Evolutionary conservation across 306 rosid genomes (phyloP).

Genomic region (Quercus alba): DNA sequence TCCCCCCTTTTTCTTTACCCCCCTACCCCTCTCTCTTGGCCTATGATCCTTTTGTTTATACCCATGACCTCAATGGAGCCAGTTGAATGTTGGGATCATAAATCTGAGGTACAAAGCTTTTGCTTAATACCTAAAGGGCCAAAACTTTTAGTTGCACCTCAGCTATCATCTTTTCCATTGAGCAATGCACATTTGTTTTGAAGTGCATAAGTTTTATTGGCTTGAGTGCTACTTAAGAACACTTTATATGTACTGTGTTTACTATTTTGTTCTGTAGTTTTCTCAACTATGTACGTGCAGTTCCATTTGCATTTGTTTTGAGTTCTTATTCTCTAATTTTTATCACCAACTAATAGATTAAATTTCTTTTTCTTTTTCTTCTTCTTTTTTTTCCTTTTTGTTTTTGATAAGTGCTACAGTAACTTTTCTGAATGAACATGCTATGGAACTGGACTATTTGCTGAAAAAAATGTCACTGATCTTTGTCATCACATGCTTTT

Average conservation of each 20-base stretch:
- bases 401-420: too few species aligned
- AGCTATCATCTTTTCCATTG: neutral
- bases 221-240: neutral
- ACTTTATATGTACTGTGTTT: neutral
- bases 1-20: neutral
- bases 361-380: too few species aligned
- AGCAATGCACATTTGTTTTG: neutral
- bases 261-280: neutral
- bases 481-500: neutral
- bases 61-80: neutral
- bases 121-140: neutral
- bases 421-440: neutral
- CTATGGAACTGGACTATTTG: neutral
- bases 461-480: neutral
- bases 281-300: neutral
- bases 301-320: neutral
- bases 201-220: neutral
- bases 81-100: neutral
- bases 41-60: neutral
- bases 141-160: neutral
- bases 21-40: neutral
- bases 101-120: neutral
- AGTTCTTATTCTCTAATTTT: too few species aligned
- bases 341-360: too few species aligned
- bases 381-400: too few species aligned